These are phyloP conservation scores for Cardamine resedifolia DNA, from an alignment of 345 rosid species.

Conservation along the genomic window DNA sequence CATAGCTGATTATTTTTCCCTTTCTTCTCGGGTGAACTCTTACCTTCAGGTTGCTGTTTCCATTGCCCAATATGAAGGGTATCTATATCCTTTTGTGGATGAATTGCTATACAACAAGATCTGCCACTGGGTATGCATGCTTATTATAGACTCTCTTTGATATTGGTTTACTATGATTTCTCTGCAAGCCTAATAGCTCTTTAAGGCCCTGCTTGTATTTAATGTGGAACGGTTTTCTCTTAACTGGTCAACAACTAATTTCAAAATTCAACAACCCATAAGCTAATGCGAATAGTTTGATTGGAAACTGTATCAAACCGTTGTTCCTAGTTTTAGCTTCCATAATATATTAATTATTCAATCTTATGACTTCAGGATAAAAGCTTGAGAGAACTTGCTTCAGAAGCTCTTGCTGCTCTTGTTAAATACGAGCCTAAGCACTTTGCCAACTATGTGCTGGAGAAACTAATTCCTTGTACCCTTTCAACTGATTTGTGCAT, in stretches of 20 bases:
- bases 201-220: not conserved
- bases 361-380: slow-evolving; percentile 60
- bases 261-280: slow-evolving; percentile 6
- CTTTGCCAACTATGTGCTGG: slow-evolving; percentile 64
- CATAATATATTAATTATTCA: slow-evolving; percentile 9
- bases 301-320: not conserved
- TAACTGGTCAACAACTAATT: not conserved
- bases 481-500: slow-evolving; percentile 86
- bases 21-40: slow-evolving; percentile 83
- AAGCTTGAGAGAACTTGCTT: slow-evolving; percentile 89
- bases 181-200: not conserved
- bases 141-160: slow-evolving; percentile 14
- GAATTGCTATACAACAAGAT: slow-evolving; percentile 80
- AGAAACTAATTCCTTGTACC: slow-evolving; percentile 72
- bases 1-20: slow-evolving; percentile 94
- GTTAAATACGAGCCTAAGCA: slow-evolving; percentile 75
- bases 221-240: not conserved
- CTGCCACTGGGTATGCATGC: slow-evolving; percentile 97
- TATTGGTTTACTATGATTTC: not conserved
- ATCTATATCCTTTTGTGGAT: slow-evolving; percentile 85
- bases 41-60: slow-evolving; percentile 78
- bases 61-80: slow-evolving; percentile 81
- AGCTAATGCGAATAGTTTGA: not conserved
- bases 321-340: not conserved
- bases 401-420: slow-evolving; percentile 86